A percentile compares a stretch with the other conserved stretches of the same genome.
Conservation (phyloP, 1,139 yeast genomes). For the Geotrichum aggregatum region DNA sequence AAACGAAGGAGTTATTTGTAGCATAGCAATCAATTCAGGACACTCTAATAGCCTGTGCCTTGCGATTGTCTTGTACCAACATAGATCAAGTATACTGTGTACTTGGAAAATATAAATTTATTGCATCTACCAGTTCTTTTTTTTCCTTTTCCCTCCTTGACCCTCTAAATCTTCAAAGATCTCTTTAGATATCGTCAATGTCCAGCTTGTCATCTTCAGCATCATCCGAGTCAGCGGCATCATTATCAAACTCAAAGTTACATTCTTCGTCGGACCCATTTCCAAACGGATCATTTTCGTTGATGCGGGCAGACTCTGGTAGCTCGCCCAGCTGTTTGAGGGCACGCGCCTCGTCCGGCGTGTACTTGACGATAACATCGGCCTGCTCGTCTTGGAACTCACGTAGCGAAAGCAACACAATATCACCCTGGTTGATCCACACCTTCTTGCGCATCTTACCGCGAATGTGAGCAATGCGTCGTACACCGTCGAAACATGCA, state of each 20-base stretch:
- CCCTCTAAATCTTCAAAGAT: background rate
- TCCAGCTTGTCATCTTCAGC: slow-evolving; percentile 61
- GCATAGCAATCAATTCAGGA: too few species aligned
- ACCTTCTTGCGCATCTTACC: slow-evolving; percentile 99
- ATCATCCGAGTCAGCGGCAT: slow-evolving; percentile 72
- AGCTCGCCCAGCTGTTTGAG: slow-evolving; percentile 94
- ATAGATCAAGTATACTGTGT: too few species aligned
- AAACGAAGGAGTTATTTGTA: too few species aligned
- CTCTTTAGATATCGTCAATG: slow-evolving; percentile 81
- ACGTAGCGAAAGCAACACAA: slow-evolving; percentile 89
- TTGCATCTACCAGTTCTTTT: too few species aligned
- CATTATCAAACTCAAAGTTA: slow-evolving; percentile 97
- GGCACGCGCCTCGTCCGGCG: slow-evolving; percentile 96
- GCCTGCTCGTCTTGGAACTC: slow-evolving; percentile 98
- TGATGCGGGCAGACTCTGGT: slow-evolving; percentile 91
- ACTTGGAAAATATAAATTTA: too few species aligned
- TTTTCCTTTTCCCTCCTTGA: background rate
- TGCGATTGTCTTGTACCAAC: too few species aligned
- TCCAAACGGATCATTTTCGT: slow-evolving; percentile 96
- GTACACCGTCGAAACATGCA: slow-evolving; percentile 85
- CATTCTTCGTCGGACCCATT: slow-evolving; percentile 96
- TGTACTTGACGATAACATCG: slow-evolving; percentile 95
- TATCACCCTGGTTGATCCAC: slow-evolving; percentile 99
- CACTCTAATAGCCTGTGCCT: too few species aligned
- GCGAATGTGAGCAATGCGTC: slow-evolving; percentile 95